A percentile compares a stretch with the other conserved stretches of the same genome.
Evolutionary conservation across 106 monocot genomes (phyloP).

Genomic region (Iris macrosiphon): DNA sequence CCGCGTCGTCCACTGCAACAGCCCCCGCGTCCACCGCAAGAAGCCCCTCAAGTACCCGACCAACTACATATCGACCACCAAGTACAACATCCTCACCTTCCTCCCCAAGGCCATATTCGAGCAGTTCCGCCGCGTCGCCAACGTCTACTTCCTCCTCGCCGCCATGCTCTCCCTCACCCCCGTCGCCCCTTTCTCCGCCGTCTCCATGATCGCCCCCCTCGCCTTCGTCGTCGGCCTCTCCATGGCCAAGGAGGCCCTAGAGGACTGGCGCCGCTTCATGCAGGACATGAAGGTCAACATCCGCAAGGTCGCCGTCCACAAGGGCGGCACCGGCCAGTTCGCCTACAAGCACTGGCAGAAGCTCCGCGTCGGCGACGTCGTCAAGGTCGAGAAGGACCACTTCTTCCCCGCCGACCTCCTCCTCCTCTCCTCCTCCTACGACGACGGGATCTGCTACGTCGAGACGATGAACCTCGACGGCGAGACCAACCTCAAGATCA

Average conservation of each 20-base stretch:
- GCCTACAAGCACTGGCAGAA: constrained; percentile 59
- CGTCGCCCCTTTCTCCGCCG: constrained; percentile 54
- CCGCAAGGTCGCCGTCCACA: constrained; percentile 47
- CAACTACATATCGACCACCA: constrained; percentile 70
- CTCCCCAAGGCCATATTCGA: constrained; percentile 75
- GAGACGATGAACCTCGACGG: constrained; percentile 74
- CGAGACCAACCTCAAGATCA: constrained; percentile 70
- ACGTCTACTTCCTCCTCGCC: constrained; percentile 63
- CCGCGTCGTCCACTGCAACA: constrained; percentile 59
- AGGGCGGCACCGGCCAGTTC: constrained; percentile 45
- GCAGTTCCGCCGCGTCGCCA: constrained; percentile 69
- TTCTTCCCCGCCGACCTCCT: constrained; percentile 78
- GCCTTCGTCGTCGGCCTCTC: constrained; percentile 74
- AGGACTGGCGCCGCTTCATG: constrained; percentile 73
- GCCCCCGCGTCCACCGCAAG: constrained; percentile 32
- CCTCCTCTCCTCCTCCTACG: constrained; percentile 65
- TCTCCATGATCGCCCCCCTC: constrained; percentile 74
- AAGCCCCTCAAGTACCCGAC: constrained; percentile 50
- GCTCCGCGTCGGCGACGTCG: constrained; percentile 60
- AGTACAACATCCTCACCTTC: constrained; percentile 67
- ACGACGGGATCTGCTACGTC: constrained; percentile 69
- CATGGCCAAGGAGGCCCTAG: constrained; percentile 76
- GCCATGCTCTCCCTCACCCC: constrained; percentile 60
- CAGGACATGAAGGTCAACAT: constrained; percentile 71
- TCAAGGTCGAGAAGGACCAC: constrained; percentile 72